phyloP scores from a whole-genome alignment of 768 basidiomycete species.

The Leucogyrophana mollusca region DNA sequence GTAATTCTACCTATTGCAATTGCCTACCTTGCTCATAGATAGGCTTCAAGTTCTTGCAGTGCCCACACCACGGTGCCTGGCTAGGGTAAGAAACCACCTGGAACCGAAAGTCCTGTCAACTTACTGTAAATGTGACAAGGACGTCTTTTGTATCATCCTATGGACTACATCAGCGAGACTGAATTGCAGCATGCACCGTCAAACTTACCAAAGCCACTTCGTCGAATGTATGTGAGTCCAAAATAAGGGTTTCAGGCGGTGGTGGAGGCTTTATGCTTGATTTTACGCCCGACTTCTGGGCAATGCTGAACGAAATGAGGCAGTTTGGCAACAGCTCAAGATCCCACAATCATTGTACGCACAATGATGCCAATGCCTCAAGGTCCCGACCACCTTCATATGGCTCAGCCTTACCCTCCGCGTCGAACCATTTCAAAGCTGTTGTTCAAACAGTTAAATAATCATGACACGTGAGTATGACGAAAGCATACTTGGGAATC shows the following conservation, averaged over 20 bases:
- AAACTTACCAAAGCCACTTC: conserved; percentile 61
- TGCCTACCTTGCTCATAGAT: conserved; percentile 71
- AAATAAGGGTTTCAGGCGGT: conserved; percentile 62
- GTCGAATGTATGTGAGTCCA: conserved; percentile 75
- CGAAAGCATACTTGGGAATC: conserved; percentile 69
- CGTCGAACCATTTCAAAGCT: conserved; percentile 93
- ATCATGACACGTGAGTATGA: not conserved
- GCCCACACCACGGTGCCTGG: conserved; percentile 84
- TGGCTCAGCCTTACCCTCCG: conserved; percentile 59
- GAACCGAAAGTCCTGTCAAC: conserved; percentile 18
- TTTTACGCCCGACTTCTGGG: conserved; percentile 74
- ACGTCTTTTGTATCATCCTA: conserved; percentile 77
- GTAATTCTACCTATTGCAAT: not conserved
- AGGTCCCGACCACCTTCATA: conserved; percentile 83
- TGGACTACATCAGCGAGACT: too few relatives aligned
- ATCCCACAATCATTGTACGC: conserved; percentile 24
- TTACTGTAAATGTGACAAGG: conserved; percentile 77
- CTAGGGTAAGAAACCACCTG: not conserved
- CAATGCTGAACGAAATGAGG: conserved; percentile 47
- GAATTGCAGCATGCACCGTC: too few relatives aligned
- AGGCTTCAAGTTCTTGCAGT: conserved; percentile 92
- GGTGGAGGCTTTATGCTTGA: conserved; percentile 88
- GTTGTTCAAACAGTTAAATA: conserved; percentile 6
- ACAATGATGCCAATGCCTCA: conserved; percentile 76
- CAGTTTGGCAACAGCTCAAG: not conserved